Conservation (phyloP, 148 eudicot species). For the Nepenthes gracilis region DNA sequence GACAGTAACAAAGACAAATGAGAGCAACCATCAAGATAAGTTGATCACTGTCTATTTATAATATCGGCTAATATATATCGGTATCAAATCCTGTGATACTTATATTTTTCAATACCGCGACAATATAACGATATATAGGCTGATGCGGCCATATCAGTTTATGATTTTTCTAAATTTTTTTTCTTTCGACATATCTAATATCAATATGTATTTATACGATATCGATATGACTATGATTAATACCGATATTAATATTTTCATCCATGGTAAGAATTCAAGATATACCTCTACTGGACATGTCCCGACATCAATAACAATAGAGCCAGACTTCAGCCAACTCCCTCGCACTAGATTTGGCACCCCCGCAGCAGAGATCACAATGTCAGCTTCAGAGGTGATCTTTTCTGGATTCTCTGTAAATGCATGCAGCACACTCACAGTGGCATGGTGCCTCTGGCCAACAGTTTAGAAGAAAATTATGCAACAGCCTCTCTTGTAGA, state of each 20-base stretch:
- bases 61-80: too few species aligned
- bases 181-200: too few species aligned
- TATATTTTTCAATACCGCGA: too few species aligned
- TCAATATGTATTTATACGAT: background rate
- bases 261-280: background rate
- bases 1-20: too few species aligned
- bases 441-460: slow-evolving; percentile 41
- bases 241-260: background rate
- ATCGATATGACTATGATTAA: background rate
- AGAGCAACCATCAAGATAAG: too few species aligned
- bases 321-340: slow-evolving; percentile 44
- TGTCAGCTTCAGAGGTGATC: slow-evolving; percentile 37
- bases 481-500: background rate
- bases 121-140: too few species aligned
- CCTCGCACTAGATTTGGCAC: slow-evolving; percentile 46
- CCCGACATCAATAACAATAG: slow-evolving; percentile 44
- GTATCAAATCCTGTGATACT: too few species aligned
- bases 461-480: background rate
- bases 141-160: too few species aligned
- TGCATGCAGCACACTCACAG: slow-evolving; percentile 42
- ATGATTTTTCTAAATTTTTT: too few species aligned
- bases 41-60: too few species aligned
- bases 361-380: slow-evolving; percentile 40
- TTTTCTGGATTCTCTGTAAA: slow-evolving; percentile 36
- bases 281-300: slow-evolving; percentile 34